These are phyloP conservation scores for Emericellopsis cladophorae DNA, from an alignment of 2,329 filamentous ascomycete species.

Conservation along the genomic window DNA sequence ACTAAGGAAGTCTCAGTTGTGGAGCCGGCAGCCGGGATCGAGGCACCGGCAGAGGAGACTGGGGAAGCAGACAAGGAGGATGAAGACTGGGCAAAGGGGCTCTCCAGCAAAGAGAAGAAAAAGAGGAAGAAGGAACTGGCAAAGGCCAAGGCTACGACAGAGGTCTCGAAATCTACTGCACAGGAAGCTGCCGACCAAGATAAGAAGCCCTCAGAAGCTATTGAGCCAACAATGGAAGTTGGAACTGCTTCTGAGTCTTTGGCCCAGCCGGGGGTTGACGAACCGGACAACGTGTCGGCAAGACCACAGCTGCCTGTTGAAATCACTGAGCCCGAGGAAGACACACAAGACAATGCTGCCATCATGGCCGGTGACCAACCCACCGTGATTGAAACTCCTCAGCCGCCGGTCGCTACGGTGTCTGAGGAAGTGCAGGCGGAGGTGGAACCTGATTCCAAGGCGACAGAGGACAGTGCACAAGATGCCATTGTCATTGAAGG, in stretches of 20 bases:
- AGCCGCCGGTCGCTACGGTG: background rate
- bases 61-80: background rate
- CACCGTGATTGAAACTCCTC: background rate
- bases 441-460: background rate
- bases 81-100: background rate
- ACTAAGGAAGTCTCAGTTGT: no score
- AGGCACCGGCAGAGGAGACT: no score
- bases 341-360: background rate
- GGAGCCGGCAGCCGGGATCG: no score
- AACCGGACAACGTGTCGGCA: no score
- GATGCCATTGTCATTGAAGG: background rate
- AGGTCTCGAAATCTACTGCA: background rate
- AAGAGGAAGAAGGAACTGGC: conserved; percentile 1
- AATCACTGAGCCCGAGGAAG: no score
- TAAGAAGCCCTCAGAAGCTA: no score
- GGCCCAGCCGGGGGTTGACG: background rate
- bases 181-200: background rate
- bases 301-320: background rate
- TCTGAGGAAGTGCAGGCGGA: background rate
- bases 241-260: background rate
- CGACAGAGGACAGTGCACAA: background rate
- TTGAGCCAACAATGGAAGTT: no score
- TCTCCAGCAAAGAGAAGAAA: conserved; percentile 4
- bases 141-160: background rate
- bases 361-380: no score